Percentiles rank a stretch among this genome's conserved stretches.
Evolutionary conservation across 2,329 filamentous ascomycete species (phyloP).

Genomic region (Pyrenophora tritici-repentis): DNA sequence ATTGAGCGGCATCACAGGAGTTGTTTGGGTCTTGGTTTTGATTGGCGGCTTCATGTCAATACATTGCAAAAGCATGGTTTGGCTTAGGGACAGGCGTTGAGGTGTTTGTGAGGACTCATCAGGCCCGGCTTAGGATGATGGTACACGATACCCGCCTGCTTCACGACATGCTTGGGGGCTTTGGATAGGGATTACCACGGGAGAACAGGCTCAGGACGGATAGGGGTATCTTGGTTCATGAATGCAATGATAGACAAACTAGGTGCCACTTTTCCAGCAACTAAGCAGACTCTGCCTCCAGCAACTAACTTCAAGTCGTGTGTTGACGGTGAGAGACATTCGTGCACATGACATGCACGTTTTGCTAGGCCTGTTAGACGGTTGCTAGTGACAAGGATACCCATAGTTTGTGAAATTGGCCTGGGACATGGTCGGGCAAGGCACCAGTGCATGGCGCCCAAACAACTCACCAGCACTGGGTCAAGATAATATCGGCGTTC

Average conservation of each 20-base stretch:
- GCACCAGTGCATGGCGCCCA: not conserved
- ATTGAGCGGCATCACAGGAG: constrained; percentile 46
- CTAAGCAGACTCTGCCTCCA: too few species aligned
- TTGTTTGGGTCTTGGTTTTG: constrained; percentile 32
- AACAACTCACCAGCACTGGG: constrained; percentile 8
- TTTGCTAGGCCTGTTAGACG: not conserved
- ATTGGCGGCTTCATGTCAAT: constrained; percentile 21
- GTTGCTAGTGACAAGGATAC: constrained; percentile 8
- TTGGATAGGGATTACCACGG: constrained; percentile 1
- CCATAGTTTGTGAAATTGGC: constrained; percentile 8
- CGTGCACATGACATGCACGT: not conserved
- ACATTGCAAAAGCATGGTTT: constrained; percentile 23
- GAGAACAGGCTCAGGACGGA: not conserved
- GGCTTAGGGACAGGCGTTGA: constrained; percentile 33
- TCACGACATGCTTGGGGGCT: constrained; percentile 18
- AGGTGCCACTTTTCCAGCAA: not conserved
- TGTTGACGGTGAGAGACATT: not conserved
- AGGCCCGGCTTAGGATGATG: constrained; percentile 17
- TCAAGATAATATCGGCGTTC: constrained; percentile 18
- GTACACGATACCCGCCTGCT: constrained; percentile 36
- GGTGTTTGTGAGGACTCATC: constrained; percentile 17
- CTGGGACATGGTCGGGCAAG: constrained; percentile 1
- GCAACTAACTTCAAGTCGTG: not conserved
- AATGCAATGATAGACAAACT: not conserved
- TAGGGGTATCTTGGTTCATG: not conserved